phyloP scores from a whole-genome alignment of 352 stramenopile species.

The Pythium diclinum region DNA sequence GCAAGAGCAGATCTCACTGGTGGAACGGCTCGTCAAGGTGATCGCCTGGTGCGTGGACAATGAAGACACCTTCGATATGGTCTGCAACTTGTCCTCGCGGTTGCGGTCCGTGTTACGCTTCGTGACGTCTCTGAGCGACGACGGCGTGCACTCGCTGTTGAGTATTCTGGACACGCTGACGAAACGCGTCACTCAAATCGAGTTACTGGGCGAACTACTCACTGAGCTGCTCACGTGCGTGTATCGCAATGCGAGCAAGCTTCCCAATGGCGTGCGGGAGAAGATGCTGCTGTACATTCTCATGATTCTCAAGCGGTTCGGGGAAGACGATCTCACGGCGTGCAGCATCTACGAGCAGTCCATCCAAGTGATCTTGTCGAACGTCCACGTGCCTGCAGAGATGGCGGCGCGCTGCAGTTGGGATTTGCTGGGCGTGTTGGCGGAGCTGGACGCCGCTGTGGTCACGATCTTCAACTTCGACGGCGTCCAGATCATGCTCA shows the following conservation, averaged over 20 bases:
- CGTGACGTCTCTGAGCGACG: slow-evolving; percentile 9
- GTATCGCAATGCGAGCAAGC: slow-evolving; percentile 38
- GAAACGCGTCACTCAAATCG: slow-evolving; percentile 27
- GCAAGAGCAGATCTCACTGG: slow-evolving; percentile 11
- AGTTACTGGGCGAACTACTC: slow-evolving; percentile 39
- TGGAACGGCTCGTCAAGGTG: slow-evolving; percentile 13
- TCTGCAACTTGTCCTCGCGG: slow-evolving; percentile 14
- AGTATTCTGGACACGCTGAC: slow-evolving; percentile 36
- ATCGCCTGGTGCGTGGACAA: slow-evolving; percentile 24
- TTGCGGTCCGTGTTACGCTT: slow-evolving; percentile 17
- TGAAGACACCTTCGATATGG: slow-evolving; percentile 25
- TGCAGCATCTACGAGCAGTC: slow-evolving; percentile 51
- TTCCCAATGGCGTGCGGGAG: slow-evolving; percentile 37
- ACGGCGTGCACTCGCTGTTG: slow-evolving; percentile 15
- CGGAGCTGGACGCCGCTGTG: slow-evolving; percentile 53
- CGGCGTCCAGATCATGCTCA: slow-evolving; percentile 49
- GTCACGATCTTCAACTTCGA: slow-evolving; percentile 64
- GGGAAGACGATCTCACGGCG: slow-evolving; percentile 44
- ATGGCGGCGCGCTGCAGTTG: slow-evolving; percentile 44
- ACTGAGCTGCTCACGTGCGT: slow-evolving; percentile 36
- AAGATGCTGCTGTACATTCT: slow-evolving; percentile 52
- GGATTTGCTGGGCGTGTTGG: slow-evolving; percentile 52
- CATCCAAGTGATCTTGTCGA: slow-evolving; percentile 49
- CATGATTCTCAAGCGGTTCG: slow-evolving; percentile 50
- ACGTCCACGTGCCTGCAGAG: slow-evolving; percentile 35